Evolutionary conservation across 768 basidiomycete genomes (phyloP), one percentile per base, ranked within the genome.

Genomic region (Pholiota molesta): DNA sequence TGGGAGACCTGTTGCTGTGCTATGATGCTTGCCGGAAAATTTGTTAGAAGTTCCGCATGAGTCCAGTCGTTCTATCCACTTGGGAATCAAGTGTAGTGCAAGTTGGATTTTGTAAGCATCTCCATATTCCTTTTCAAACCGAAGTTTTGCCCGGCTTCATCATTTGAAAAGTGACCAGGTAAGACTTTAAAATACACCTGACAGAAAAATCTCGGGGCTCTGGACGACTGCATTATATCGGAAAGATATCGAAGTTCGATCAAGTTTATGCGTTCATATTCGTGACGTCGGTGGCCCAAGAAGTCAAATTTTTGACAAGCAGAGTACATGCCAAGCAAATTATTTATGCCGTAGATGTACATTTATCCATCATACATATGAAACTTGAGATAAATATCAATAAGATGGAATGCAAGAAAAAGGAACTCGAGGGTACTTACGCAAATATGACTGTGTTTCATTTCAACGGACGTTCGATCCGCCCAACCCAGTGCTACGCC

Each of bases 401-500:
- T 10, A 26, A 13, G 11, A 21, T 19, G 19, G n/a, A 49, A 26
- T 49, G 23, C 47, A 26, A 9, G 1, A 13, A 26, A 19, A 9
- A 13, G 47, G 13, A 26, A 49, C 19, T 28, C 2, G 10, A 26
- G 23, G 14, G 47, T 4, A 23, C 19, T 23, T 23, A 23, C 19
- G 21, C 47, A 49, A 10, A 49, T 14, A 49, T 23, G 14, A 7
- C 13, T 19, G 44, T 33, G 17, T 17, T 33, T 44, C 21, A 28
- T 31, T 31, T 66, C 60, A 71, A 21, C 70, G 70, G 55, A 69
- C 68, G 29, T 68, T 73, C 4, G 92, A 91, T 28, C 92, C 87
- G 31, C 94, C 94, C 59, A 90, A 84, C 0, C 92, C 94, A 16
- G 91, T 91, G 69, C 91, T 92, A 37, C 84, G 78, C 71, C 93